Conservation (phyloP, 2,329 filamentous ascomycete genomes). For the Coniochaeta pulveracea region DNA sequence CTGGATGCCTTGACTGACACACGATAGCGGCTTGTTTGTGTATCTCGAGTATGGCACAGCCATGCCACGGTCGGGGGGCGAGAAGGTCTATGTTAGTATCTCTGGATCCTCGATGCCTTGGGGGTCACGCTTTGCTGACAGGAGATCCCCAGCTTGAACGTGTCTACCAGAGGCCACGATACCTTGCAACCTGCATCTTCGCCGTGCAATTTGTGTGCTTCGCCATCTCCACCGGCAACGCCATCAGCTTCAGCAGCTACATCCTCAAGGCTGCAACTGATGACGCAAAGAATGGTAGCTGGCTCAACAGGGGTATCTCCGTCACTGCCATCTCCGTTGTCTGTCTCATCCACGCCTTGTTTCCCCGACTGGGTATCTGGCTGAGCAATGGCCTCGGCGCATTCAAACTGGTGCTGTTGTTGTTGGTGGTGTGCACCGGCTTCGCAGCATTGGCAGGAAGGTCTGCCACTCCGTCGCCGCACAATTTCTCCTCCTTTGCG, state of each 20-base stretch:
- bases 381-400: slow-evolving; percentile 22
- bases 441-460: slow-evolving; percentile 18
- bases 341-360: slow-evolving; percentile 24
- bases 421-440: slow-evolving; percentile 18
- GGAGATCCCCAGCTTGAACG: slow-evolving; percentile 14
- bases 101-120: not conserved
- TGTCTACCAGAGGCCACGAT: slow-evolving; percentile 20
- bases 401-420: slow-evolving; percentile 22
- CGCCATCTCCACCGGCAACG: slow-evolving; percentile 22
- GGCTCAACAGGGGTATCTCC: slow-evolving; percentile 21
- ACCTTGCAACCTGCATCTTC: slow-evolving; percentile 24
- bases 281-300: slow-evolving; percentile 14
- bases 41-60: slow-evolving; percentile 39
- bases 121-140: slow-evolving; percentile 2
- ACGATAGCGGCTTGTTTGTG: slow-evolving; percentile 17
- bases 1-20: slow-evolving; percentile 1
- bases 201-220: slow-evolving; percentile 24
- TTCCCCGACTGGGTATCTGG: slow-evolving; percentile 19
- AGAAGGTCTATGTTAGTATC: slow-evolving; percentile 28
- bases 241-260: slow-evolving; percentile 21
- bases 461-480: slow-evolving; percentile 9
- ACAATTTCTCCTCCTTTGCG: slow-evolving; percentile 15
- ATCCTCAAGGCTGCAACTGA: slow-evolving; percentile 17
- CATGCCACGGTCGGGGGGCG: slow-evolving; percentile 28
- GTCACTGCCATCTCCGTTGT: slow-evolving; percentile 21